Base-by-base conservation (phyloP, 352 stramenopile genomes). In the Phytophthora podocarpi region DNA sequence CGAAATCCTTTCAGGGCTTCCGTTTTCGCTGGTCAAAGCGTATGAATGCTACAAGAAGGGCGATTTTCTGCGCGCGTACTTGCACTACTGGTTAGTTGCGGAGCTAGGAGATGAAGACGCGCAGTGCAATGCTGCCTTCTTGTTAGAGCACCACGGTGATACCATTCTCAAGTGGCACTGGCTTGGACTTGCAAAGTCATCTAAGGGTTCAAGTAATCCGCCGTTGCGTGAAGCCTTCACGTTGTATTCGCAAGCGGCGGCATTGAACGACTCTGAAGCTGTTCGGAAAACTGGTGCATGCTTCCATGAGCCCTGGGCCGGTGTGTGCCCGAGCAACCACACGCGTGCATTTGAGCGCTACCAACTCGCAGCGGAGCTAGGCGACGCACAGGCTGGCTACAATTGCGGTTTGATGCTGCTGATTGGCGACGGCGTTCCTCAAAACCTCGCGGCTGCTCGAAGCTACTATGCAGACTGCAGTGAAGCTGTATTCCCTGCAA, bases 241-340 rank as follows among this genome's bases (percentile, higher is more conserved):
- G 11, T 53, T 89, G 49, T 91, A 89, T 65, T 64, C 77, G 13
- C 72, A 72, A 4, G 83, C 79, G 0, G 72, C 81, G 28, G 63
- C 61, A 3, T 55, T 89, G 30, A 91, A 90, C 45, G 85, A 94
- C 67, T 86, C 77, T 4, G 82, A 94, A 55, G 79, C 77, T 41
- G 69, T 94, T 23, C 80, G 82, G 28, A 91, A 89, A 60, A 84
- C 75, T 0, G 85, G 80, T 0, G 45, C 56, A 6, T 94, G 85
- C 51, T 82, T 79, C 26, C 72, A 90, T 43, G 78, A 91, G 32
- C 72, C 74, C 1, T 94, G 85, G 82, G 27, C 26, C 1, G 75
- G 72, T 26, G 80, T 86, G 11, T 94, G 85, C 20, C 24, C 63
- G 2, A 64, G 58, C 27, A 89, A 94, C 56, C 64, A 67, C 39